These are phyloP conservation scores for Rhodosporidiobolus odoratus DNA, from an alignment of 768 basidiomycete species.

Conservation along the genomic window DNA sequence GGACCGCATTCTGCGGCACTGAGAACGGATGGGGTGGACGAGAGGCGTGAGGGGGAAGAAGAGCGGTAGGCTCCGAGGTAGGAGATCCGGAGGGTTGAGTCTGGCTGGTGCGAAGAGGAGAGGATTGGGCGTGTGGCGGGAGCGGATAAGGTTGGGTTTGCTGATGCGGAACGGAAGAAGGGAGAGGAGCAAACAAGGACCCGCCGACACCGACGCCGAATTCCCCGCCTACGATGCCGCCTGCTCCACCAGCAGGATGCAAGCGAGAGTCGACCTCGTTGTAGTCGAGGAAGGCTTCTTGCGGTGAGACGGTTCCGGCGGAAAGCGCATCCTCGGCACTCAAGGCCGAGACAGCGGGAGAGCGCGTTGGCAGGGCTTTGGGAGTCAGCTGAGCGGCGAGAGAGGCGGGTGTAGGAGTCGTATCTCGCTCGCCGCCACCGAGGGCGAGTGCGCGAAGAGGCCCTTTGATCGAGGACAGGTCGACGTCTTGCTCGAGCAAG, in stretches of 20 bases:
- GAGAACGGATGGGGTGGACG: conserved; percentile 28
- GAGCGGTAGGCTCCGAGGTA: background rate
- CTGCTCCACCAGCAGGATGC: background rate
- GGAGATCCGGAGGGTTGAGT: background rate
- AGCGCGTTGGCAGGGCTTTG: background rate
- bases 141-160: background rate
- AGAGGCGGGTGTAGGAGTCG: conserved; percentile 14
- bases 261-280: conserved; percentile 26
- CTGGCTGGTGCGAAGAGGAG: background rate
- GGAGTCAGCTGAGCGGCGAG: background rate
- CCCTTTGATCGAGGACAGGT: conserved; percentile 32
- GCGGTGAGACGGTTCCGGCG: conserved; percentile 30
- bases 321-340: conserved; percentile 9
- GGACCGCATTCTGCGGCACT: conserved; percentile 36
- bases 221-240: background rate
- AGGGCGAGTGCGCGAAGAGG: conserved; percentile 24
- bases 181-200: conserved; percentile 31
- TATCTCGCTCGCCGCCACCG: conserved; percentile 4
- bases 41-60: background rate
- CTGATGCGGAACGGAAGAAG: background rate
- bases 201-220: conserved; percentile 28
- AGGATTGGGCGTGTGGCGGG: background rate
- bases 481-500: conserved; percentile 30
- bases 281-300: conserved; percentile 40
- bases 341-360: conserved; percentile 6